Conservation (phyloP, 306 rosid genomes). For the Vicia faba region DNA sequence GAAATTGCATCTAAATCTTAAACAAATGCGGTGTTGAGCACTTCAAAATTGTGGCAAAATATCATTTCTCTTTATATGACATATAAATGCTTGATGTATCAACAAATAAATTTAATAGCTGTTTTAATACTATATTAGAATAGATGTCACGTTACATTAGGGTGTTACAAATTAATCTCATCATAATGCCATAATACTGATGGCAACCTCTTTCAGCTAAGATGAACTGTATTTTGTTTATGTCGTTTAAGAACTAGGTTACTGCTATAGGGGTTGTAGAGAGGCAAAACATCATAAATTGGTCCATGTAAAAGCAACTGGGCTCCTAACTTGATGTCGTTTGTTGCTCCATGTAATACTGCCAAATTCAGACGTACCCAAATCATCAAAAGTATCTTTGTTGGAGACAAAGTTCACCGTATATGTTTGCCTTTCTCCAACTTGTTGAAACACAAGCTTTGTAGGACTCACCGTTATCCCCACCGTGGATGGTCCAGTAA, state of each 20-base stretch:
- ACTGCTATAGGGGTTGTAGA: slow-evolving; percentile 7
- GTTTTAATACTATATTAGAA: background rate
- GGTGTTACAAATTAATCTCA: background rate
- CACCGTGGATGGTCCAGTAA: slow-evolving; percentile 55
- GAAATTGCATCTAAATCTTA: too few relatives aligned
- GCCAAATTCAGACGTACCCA: slow-evolving; percentile 58
- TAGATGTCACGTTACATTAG: slow-evolving; percentile 11
- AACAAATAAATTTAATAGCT: too few relatives aligned
- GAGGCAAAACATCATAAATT: slow-evolving; percentile 34
- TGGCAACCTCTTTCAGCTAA: background rate
- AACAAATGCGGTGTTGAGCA: too few relatives aligned
- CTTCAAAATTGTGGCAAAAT: too few relatives aligned
- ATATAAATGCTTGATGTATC: too few relatives aligned
- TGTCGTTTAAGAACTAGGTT: background rate
- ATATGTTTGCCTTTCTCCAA: slow-evolving; percentile 63
- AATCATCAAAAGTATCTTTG: slow-evolving; percentile 25
- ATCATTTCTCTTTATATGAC: too few relatives aligned
- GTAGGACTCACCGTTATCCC: slow-evolving; percentile 57
- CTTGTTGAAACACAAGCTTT: slow-evolving; percentile 59
- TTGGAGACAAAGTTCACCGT: slow-evolving; percentile 66
- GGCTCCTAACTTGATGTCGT: slow-evolving; percentile 69
- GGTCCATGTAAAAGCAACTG: slow-evolving; percentile 80
- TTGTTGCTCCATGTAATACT: slow-evolving; percentile 71
- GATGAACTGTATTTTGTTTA: background rate
- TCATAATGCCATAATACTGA: background rate